Evolutionary conservation across 129 eudicot species (phyloP).

Genomic region (Chrysanthemum seticuspe): DNA sequence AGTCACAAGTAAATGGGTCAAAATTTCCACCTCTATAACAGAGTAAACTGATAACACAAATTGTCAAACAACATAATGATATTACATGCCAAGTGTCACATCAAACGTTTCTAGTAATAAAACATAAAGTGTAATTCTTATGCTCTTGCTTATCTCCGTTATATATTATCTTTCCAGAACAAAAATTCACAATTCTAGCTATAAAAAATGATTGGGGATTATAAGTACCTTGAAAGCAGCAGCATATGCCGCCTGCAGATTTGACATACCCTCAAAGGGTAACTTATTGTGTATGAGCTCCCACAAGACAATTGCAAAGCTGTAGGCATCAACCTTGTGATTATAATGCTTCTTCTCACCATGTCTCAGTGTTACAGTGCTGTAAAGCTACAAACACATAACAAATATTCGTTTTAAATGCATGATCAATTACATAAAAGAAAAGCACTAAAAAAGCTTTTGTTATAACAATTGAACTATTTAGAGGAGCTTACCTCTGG

Average conservation of each 20-base stretch:
- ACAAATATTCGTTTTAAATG: slow-evolving; percentile 1
- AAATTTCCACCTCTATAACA: too few species aligned
- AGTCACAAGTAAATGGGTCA: too few species aligned
- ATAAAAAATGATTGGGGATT: too few species aligned
- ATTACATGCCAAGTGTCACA: neutral
- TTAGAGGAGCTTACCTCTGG: slow-evolving; percentile 56
- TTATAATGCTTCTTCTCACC: slow-evolving; percentile 89
- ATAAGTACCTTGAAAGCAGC: slow-evolving; percentile 49
- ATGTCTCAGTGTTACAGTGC: slow-evolving; percentile 79
- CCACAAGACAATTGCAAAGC: slow-evolving; percentile 90
- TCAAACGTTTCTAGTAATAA: neutral
- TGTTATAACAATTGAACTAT: neutral
- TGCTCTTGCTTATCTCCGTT: neutral
- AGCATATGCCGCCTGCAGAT: slow-evolving; percentile 79
- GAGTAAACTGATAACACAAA: too few species aligned
- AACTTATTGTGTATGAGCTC: slow-evolving; percentile 87
- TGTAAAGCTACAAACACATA: slow-evolving; percentile 66
- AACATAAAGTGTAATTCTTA: neutral
- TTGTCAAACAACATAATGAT: neutral
- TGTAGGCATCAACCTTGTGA: slow-evolving; percentile 87
- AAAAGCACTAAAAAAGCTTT: neutral
- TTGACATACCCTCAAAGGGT: slow-evolving; percentile 79
- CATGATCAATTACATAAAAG: neutral
- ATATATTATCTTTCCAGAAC: too few species aligned
- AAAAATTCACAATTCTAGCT: neutral